phyloP scores from a whole-genome alignment of 768 basidiomycete species.

The Dictyophora rubrovolvata region DNA sequence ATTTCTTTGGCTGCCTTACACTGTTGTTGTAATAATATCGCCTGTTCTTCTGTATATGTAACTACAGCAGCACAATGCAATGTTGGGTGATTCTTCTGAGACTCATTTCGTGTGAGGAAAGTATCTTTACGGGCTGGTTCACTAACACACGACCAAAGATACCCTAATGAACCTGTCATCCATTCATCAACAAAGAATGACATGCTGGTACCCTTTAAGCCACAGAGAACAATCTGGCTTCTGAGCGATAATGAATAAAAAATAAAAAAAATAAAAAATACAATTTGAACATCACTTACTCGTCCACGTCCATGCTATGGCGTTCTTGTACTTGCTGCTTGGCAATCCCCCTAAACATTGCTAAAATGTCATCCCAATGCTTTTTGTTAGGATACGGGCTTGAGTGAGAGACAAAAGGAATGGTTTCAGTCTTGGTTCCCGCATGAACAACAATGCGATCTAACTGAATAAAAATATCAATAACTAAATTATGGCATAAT shows the following conservation, averaged over 20 bases:
- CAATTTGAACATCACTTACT: neutral
- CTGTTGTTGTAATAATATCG: neutral
- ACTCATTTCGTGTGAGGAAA: neutral
- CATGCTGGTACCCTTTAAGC: neutral
- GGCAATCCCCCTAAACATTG: neutral
- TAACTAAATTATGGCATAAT: too few species aligned
- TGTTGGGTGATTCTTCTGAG: neutral
- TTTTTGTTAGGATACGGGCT: neutral
- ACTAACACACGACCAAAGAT: neutral
- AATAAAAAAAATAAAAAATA: neutral
- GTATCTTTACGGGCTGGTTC: neutral
- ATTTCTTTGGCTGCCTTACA: neutral
- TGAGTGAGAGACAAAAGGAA: neutral
- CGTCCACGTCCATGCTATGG: neutral
- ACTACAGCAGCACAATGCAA: neutral
- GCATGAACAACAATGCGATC: too few species aligned
- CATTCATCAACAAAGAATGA: neutral
- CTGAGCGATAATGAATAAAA: neutral
- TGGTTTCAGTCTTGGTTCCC: too few species aligned
- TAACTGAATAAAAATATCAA: neutral
- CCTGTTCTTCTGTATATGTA: neutral
- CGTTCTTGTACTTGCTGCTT: neutral
- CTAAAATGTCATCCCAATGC: neutral
- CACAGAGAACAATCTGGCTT: neutral
- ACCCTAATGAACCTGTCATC: neutral